Evolutionary conservation across 2,329 filamentous ascomycete species (phyloP).

Genomic region (Paecilomyces formosus): DNA sequence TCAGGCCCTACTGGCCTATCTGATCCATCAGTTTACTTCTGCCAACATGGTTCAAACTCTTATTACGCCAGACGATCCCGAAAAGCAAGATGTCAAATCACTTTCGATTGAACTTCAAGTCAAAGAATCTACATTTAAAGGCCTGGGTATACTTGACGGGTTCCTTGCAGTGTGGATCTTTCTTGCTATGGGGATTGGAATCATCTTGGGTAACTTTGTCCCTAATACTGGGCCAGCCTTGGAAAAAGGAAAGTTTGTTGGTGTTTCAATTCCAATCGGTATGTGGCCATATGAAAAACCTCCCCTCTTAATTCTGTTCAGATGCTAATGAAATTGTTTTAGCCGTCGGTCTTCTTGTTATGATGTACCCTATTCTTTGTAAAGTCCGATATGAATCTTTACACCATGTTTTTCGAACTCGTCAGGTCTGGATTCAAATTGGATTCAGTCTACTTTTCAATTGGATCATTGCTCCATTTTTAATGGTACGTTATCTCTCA

Average conservation of each 20-base stretch:
- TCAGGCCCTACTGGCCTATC: too few species aligned
- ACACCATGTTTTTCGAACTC: slow-evolving; percentile 56
- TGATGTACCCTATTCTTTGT: slow-evolving; percentile 93
- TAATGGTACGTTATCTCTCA: slow-evolving; percentile 55
- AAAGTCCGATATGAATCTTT: slow-evolving; percentile 74
- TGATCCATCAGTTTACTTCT: too few species aligned
- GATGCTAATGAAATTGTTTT: too few species aligned
- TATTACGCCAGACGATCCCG: too few species aligned
- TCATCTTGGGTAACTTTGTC: slow-evolving; percentile 70
- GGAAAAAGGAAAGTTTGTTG: slow-evolving; percentile 65
- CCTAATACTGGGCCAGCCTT: slow-evolving; percentile 53
- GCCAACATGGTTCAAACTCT: too few species aligned
- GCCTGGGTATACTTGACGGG: too few species aligned
- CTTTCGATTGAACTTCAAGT: too few species aligned
- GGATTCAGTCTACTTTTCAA: slow-evolving; percentile 68
- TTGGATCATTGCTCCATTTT: slow-evolving; percentile 72
- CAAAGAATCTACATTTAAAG: too few species aligned
- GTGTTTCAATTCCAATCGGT: slow-evolving; percentile 62
- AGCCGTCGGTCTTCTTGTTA: slow-evolving; percentile 75
- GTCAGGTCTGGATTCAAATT: slow-evolving; percentile 70
- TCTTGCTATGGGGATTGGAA: slow-evolving; percentile 67
- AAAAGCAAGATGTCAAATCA: too few species aligned
- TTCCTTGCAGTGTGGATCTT: slow-evolving; percentile 68
- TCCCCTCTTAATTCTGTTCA: too few species aligned
- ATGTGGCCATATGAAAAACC: too few species aligned